Conservation (phyloP, 2,329 filamentous ascomycete species). For the Colletotrichum australisinense region DNA sequence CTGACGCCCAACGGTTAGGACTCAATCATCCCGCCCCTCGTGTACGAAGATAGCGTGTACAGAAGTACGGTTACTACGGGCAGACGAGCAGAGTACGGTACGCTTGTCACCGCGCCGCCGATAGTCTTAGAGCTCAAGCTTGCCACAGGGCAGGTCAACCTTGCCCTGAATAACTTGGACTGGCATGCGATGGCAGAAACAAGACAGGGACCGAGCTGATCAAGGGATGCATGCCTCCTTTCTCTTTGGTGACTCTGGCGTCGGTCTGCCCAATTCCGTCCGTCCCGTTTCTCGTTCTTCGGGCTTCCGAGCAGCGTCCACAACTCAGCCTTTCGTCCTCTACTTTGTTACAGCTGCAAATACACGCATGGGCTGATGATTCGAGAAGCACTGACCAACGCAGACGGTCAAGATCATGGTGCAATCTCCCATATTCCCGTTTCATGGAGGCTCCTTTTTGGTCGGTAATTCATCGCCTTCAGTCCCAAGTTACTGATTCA, state of each 20-base stretch:
- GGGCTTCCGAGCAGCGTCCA: neutral
- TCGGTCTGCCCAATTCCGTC: slow-evolving; percentile 1
- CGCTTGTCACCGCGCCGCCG: neutral
- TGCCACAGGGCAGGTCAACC: neutral
- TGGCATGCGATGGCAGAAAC: slow-evolving; percentile 12
- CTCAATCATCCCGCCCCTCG: neutral
- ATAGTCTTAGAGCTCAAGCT: neutral
- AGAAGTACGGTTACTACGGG: neutral
- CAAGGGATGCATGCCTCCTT: slow-evolving; percentile 27
- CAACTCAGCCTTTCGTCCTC: neutral
- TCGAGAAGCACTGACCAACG: slow-evolving; percentile 15
- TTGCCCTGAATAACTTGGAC: slow-evolving; percentile 8
- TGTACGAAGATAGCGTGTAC: neutral
- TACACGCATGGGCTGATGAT: slow-evolving; percentile 6
- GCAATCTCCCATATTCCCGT: slow-evolving; percentile 18
- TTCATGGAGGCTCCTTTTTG: neutral
- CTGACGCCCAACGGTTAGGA: slow-evolving; percentile 1
- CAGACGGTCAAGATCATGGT: slow-evolving; percentile 2
- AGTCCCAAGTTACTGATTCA: neutral
- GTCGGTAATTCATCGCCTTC: neutral
- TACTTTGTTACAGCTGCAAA: slow-evolving; percentile 1
- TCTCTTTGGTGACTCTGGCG: neutral
- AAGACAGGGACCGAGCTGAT: slow-evolving; percentile 9
- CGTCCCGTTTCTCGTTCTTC: neutral
- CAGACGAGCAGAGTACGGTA: neutral